These are phyloP conservation scores for Aspergillus carbonarius DNA, from an alignment of 2,329 filamentous ascomycete genomes.

Conservation along the genomic window DNA sequence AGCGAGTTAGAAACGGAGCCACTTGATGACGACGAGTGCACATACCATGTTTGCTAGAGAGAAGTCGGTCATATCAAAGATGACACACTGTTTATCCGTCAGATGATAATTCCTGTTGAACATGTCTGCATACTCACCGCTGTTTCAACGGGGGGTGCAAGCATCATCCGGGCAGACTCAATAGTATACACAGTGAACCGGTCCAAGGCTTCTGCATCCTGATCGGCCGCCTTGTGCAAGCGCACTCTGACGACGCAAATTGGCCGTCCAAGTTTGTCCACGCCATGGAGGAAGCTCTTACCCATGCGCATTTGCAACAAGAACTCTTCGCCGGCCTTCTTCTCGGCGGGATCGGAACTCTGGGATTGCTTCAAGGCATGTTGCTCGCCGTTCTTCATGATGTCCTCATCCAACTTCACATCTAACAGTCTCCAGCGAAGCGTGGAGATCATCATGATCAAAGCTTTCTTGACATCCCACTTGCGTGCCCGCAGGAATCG, in stretches of 20 bases:
- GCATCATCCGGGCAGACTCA: conserved; percentile 83
- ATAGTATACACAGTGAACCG: conserved; percentile 91
- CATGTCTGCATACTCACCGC: conserved; percentile 62
- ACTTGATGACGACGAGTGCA: background rate
- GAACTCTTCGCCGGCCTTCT: conserved; percentile 74
- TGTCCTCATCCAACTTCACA: conserved; percentile 84
- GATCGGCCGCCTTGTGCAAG: conserved; percentile 77
- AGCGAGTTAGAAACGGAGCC: background rate
- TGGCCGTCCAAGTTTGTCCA: conserved; percentile 79
- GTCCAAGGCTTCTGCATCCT: conserved; percentile 78
- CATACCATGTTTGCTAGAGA: conserved; percentile 88
- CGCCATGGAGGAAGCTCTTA: conserved; percentile 88
- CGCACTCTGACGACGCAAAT: conserved; percentile 83
- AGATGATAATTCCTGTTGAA: conserved; percentile 19
- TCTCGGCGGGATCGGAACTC: conserved; percentile 58
- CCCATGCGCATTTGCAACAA: conserved; percentile 80
- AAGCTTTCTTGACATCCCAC: conserved; percentile 91
- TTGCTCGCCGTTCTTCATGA: conserved; percentile 75
- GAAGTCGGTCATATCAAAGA: conserved; percentile 96
- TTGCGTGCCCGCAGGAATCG: conserved; percentile 86
- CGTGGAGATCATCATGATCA: conserved; percentile 91
- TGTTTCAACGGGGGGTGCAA: conserved; percentile 80
- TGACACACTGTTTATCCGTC: conserved; percentile 64
- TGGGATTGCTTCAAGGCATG: conserved; percentile 62
- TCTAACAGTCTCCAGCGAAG: conserved; percentile 86